Evolutionary conservation across 768 basidiomycete species (phyloP), one percentile per base, ranked within the genome.

Genomic region (Mycena polygramma): DNA sequence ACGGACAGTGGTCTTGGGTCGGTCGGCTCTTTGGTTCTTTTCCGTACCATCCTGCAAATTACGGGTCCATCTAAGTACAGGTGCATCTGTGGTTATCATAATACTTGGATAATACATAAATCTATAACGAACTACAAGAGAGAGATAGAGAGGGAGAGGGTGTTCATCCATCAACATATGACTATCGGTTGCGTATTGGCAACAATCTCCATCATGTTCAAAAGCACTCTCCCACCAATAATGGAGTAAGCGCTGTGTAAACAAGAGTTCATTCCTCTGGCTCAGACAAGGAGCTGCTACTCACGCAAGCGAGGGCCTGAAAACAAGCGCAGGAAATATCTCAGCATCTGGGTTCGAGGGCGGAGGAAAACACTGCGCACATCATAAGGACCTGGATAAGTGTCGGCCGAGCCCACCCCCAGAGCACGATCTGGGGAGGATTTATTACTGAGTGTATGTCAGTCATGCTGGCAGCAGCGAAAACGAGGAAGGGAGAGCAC

Each of bases 361-460:
- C 8, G 11, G 41, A 41, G 41, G 15, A 41, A 1, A 30, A 30
- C 30, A 26, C 41, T 20, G 41, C 41, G 2, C 24, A 63, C 62
- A 63, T 19, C 62, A 63, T 63, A 17, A 63, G 62, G 17, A 63
- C 51, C 51, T 63, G 51, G 13, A 63, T 53, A 22, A 63, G 49
- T 20, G 37, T 30, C 24, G 62, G 62, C n/a, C 62, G 62, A 20
- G 51, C 62, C 62, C 62, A 53, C 22, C 36, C 62, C n/a, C n/a
- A 63, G n/a, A 63, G 62, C 19, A 37, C 62, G 19, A 63, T 63
- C 52, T 63, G 62, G 3, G 62, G 62, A 19, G 62, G 62, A 15
- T 24, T 35, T 1, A 63, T 17, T 30, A 63, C 62, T 63, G 62
- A 19, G n/a, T 35, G 41, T 10, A 41, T 2, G 5, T 20, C 52